phyloP scores from a whole-genome alignment of 495 filamentous ascomycete species.

The Aspergillus olivimuriae region DNA sequence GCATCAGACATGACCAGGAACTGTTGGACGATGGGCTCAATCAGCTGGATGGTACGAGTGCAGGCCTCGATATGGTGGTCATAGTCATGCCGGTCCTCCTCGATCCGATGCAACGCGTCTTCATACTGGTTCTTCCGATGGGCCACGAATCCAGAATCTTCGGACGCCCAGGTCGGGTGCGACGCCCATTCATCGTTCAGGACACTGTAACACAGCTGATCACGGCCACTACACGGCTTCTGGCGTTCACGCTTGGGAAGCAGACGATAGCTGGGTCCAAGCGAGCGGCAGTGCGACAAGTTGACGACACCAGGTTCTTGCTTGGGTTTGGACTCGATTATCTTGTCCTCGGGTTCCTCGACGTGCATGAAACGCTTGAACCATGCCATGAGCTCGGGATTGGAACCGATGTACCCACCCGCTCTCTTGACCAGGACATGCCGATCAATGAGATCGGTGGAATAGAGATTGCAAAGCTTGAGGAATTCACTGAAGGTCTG shows the following conservation, averaged over 20 bases:
- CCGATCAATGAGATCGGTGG: conserved; percentile 80
- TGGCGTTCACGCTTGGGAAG: conserved; percentile 83
- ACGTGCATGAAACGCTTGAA: conserved; percentile 75
- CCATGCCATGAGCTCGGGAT: conserved; percentile 76
- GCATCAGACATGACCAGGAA: conserved; percentile 66
- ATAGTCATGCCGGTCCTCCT: conserved; percentile 98
- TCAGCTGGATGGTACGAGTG: conserved; percentile 82
- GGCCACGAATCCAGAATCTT: conserved; percentile 96
- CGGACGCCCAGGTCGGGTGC: conserved; percentile 97
- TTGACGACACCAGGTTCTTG: conserved; percentile 70
- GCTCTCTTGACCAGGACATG: conserved; percentile 74
- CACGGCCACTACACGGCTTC: conserved; percentile 84
- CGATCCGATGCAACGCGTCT: conserved; percentile 88
- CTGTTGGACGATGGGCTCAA: conserved; percentile 88
- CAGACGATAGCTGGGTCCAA: conserved; percentile 90
- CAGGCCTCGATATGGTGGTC: conserved; percentile 97
- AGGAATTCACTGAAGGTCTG: conserved; percentile 88
- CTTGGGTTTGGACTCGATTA: conserved; percentile 71
- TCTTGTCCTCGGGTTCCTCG: conserved; percentile 61
- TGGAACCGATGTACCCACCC: conserved; percentile 78
- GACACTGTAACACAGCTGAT: conserved; percentile 84
- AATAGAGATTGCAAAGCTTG: conserved; percentile 91
- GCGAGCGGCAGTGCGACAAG: conserved; percentile 84
- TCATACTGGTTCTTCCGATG: conserved; percentile 94
- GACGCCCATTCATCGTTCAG: conserved; percentile 98